Evolutionary conservation across 163 green algal species (phyloP).

Genomic region (Prototheca wickerhamii): DNA sequence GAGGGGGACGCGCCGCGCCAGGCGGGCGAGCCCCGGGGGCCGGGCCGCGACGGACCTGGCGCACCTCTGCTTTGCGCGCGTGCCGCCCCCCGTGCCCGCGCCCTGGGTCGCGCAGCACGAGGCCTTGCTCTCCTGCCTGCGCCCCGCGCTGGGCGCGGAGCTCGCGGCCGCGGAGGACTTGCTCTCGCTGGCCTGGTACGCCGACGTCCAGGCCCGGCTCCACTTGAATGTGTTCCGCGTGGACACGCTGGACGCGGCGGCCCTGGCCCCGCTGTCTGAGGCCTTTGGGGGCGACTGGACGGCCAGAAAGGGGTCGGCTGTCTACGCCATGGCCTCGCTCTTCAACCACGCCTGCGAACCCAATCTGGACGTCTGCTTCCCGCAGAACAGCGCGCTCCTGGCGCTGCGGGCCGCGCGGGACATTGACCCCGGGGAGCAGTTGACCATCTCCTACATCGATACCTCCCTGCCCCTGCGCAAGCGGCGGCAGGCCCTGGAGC

Average conservation of each 20-base stretch:
- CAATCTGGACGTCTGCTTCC: constrained; percentile 36
- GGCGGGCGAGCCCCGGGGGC: not conserved
- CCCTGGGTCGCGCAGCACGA: constrained; percentile 12
- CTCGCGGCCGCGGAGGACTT: not conserved
- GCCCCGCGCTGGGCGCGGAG: not conserved
- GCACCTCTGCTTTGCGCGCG: constrained; percentile 25
- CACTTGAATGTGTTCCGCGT: constrained; percentile 40
- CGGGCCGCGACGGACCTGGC: constrained; percentile 8
- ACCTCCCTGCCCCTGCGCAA: not conserved
- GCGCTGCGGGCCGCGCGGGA: constrained; percentile 14
- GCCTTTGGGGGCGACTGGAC: not conserved
- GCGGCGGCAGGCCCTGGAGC: constrained; percentile 20
- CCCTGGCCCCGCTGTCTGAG: constrained; percentile 3
- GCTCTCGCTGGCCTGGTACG: constrained; percentile 23
- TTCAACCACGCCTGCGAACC: constrained; percentile 54
- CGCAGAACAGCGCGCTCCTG: constrained; percentile 19
- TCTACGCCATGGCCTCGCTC: constrained; percentile 40
- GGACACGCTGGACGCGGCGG: not conserved
- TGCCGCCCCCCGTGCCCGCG: not conserved
- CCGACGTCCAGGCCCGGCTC: constrained; percentile 21
- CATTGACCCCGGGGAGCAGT: constrained; percentile 30
- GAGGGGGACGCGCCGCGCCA: constrained; percentile 2
- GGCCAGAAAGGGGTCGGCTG: constrained; percentile 11
- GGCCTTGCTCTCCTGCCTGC: constrained; percentile 13
- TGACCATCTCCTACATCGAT: constrained; percentile 49